Conservation (phyloP, 306 rosid genomes). For the Quercus mongolica region DNA sequence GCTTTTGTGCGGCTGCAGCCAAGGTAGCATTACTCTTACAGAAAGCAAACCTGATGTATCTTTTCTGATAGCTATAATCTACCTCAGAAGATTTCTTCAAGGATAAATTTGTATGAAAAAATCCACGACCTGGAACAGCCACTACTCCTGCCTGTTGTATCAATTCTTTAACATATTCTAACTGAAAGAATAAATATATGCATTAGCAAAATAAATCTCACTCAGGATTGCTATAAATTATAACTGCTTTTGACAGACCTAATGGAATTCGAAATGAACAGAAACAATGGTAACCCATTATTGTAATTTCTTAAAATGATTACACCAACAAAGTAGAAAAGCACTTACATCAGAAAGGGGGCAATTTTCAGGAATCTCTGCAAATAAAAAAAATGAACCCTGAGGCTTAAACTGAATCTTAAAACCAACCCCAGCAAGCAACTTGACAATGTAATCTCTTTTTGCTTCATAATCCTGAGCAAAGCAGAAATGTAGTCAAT, state of each 20-base stretch:
- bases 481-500: slow-evolving; percentile 7
- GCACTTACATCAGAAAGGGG: slow-evolving; percentile 62
- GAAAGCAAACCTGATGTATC: slow-evolving; percentile 83
- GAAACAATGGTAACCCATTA: not conserved
- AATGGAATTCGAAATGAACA: not conserved
- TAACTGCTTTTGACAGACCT: not conserved
- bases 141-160: slow-evolving; percentile 76
- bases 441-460: slow-evolving; percentile 57
- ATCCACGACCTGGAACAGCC: slow-evolving; percentile 86
- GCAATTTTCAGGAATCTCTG: slow-evolving; percentile 67
- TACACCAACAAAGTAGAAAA: slow-evolving; percentile 3
- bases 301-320: not conserved
- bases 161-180: slow-evolving; percentile 63
- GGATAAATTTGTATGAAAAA: slow-evolving; percentile 43
- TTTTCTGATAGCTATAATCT: slow-evolving; percentile 39
- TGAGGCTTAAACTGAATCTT: slow-evolving; percentile 71
- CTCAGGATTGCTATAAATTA: not conserved
- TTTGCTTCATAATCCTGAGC: slow-evolving; percentile 73
- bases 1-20: slow-evolving; percentile 51
- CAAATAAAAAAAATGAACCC: slow-evolving; percentile 75
- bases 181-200: slow-evolving; percentile 35
- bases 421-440: slow-evolving; percentile 62
- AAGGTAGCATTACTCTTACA: slow-evolving; percentile 76
- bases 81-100: slow-evolving; percentile 27
- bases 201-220: not conserved